Percentiles rank a stretch among this genome's conserved stretches.
phyloP scores from a whole-genome alignment of 2,329 filamentous ascomycete genomes.

The Penicillium sp. region DNA sequence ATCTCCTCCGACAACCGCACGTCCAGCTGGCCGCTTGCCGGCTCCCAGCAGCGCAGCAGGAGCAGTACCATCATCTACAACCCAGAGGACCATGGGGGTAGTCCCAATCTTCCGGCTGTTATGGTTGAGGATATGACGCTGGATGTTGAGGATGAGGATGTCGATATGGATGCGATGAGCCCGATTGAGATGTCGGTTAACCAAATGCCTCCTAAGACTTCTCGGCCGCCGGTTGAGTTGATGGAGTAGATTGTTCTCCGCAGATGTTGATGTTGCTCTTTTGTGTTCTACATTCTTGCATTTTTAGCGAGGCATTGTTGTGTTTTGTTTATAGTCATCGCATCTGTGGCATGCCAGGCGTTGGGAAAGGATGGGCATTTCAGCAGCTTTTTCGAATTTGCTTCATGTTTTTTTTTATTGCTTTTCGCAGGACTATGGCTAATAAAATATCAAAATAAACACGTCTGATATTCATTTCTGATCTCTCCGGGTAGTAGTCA shows the following conservation, averaged over 20 bases:
- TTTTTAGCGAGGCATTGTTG: conserved; percentile 19
- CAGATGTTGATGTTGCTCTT: background rate
- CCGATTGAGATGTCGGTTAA: conserved; percentile 43
- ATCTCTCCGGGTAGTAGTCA: background rate
- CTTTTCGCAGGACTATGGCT: background rate
- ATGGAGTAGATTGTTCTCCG: conserved; percentile 41
- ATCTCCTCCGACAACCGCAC: conserved; percentile 34
- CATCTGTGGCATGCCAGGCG: conserved; percentile 16
- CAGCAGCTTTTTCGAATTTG: background rate
- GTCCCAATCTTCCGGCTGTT: conserved; percentile 59
- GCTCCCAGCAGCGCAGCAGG: conserved; percentile 42
- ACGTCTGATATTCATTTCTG: background rate
- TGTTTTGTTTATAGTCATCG: conserved; percentile 14
- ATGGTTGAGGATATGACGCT: conserved; percentile 60
- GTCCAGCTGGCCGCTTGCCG: conserved; percentile 30
- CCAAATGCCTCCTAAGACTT: conserved; percentile 52
- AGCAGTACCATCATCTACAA: conserved; percentile 63
- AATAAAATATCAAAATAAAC: background rate
- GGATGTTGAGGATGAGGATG: conserved; percentile 42
- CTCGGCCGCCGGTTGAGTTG: conserved; percentile 56
- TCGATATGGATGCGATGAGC: conserved; percentile 46
- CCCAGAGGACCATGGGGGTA: conserved; percentile 60
- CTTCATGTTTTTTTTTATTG: background rate
- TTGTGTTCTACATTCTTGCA: conserved; percentile 6
- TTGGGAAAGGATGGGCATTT: conserved; percentile 14